Conservation (phyloP, 495 filamentous ascomycete species). For the Neurospora sp. region DNA sequence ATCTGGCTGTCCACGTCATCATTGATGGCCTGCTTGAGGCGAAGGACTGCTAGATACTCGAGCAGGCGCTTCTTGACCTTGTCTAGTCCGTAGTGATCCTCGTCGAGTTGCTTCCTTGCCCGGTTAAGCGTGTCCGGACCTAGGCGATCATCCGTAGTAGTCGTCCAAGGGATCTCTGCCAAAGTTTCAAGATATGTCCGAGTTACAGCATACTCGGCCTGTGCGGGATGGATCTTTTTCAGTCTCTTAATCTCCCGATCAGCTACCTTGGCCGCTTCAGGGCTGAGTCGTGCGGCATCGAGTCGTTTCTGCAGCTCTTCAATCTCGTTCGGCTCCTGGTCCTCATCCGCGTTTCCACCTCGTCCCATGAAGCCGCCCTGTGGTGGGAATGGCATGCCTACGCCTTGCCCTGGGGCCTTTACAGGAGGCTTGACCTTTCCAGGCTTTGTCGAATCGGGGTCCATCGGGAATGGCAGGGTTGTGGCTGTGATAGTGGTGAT, state of each 20-base stretch:
- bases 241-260: conserved; percentile 81
- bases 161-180: conserved; percentile 88
- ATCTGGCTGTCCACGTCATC: conserved; percentile 68
- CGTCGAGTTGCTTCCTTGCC: conserved; percentile 84
- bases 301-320: conserved; percentile 85
- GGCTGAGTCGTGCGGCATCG: conserved; percentile 61
- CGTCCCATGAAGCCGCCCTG: conserved; percentile 27
- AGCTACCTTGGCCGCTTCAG: conserved; percentile 69
- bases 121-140: conserved; percentile 66
- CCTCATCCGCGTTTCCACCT: conserved; percentile 41
- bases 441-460: conserved; percentile 33
- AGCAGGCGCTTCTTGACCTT: conserved; percentile 95
- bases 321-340: conserved; percentile 72
- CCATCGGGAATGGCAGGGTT: conserved; percentile 41
- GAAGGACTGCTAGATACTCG: conserved; percentile 91
- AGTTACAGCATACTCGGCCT: conserved; percentile 90
- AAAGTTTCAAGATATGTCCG: conserved; percentile 94
- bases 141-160: conserved; percentile 76
- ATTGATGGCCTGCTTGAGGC: conserved; percentile 86
- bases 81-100: conserved; percentile 93
- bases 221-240: conserved; percentile 87
- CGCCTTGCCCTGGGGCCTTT: conserved; percentile 14
- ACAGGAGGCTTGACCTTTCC: conserved; percentile 16
- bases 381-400: conserved; percentile 33
- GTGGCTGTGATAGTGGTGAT: conserved; percentile 61